Percentiles rank a stretch among this genome's conserved stretches.
Evolutionary conservation across 495 filamentous ascomycete genomes (phyloP).

Genomic region (Pseudotulostoma volvatum): DNA sequence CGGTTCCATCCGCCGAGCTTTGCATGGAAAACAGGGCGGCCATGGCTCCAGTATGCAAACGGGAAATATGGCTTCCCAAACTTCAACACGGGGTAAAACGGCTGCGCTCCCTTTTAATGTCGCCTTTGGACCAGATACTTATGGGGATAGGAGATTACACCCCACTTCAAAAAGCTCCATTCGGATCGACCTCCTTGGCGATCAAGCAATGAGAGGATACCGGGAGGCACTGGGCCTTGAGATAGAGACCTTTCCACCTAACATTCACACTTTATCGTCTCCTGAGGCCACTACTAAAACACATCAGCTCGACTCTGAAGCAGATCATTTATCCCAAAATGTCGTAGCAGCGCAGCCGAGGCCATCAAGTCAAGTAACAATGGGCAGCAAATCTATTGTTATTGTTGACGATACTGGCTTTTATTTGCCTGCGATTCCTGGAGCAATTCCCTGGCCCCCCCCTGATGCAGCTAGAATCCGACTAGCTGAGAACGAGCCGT

Average conservation of each 20-base stretch:
- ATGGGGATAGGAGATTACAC: conserved; percentile 26
- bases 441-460: conserved; percentile 12
- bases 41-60: conserved; percentile 27
- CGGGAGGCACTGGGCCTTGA: conserved; percentile 14
- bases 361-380: conserved; percentile 45
- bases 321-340: not conserved
- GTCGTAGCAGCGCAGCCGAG: conserved; percentile 9
- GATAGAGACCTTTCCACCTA: too few species aligned
- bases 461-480: not conserved
- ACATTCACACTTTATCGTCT: too few species aligned
- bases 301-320: not conserved
- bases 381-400: conserved; percentile 70
- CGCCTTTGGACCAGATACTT: conserved; percentile 29
- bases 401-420: conserved; percentile 52
- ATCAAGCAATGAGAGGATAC: conserved; percentile 53
- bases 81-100: conserved; percentile 20
- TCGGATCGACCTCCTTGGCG: conserved; percentile 64
- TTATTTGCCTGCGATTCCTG: conserved; percentile 22
- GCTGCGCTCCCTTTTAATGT: conserved; percentile 31
- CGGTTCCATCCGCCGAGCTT: conserved; percentile 72
- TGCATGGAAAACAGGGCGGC: conserved; percentile 47
- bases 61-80: conserved; percentile 21
- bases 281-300: too few species aligned
- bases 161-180: conserved; percentile 19
- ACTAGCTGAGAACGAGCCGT: conserved; percentile 1